Percentiles rank a stretch among this genome's conserved stretches.
phyloP scores from a whole-genome alignment of 345 rosid species.

The Bruguiera gymnorhiza region DNA sequence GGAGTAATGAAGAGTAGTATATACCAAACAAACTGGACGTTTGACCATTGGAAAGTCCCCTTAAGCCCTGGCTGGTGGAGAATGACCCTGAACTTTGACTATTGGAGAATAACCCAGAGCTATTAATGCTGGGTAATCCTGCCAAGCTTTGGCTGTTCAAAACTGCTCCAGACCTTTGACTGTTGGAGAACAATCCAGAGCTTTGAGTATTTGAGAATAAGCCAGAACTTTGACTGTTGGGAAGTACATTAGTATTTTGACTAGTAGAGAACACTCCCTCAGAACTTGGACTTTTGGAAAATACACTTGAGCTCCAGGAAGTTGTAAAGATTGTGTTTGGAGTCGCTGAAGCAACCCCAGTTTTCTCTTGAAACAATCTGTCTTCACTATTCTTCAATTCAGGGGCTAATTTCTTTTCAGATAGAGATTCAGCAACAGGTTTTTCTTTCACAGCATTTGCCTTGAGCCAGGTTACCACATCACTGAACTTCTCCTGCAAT shows the following conservation, averaged over 20 bases:
- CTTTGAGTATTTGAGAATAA: conserved; percentile 12
- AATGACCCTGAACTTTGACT: conserved; percentile 18
- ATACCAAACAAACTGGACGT: conserved; percentile 34
- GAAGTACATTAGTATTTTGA: conserved; percentile 13
- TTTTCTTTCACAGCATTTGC: conserved; percentile 54
- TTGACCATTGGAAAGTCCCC: neutral
- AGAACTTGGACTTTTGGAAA: conserved; percentile 26
- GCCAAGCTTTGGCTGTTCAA: conserved; percentile 7
- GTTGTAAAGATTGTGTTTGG: conserved; percentile 22
- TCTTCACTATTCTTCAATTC: conserved; percentile 41
- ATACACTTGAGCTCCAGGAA: conserved; percentile 31
- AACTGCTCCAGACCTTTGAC: conserved; percentile 22
- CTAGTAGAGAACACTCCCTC: conserved; percentile 20
- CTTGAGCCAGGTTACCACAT: conserved; percentile 85
- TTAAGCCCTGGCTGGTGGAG: conserved; percentile 3
- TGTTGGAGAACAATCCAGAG: conserved; percentile 20
- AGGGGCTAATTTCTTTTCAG: conserved; percentile 41
- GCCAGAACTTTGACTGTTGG: conserved; percentile 17
- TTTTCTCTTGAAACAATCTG: conserved; percentile 36
- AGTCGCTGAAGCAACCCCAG: conserved; percentile 26
- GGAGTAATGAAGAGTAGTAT: conserved; percentile 14
- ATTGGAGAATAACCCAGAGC: conserved; percentile 3
- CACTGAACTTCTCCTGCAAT: conserved; percentile 74
- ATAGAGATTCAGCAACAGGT: conserved; percentile 39
- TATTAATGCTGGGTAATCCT: conserved; percentile 1